Base-by-base conservation (phyloP, 2,329 filamentous ascomycete genomes). In the Talaromyces sp. region DNA sequence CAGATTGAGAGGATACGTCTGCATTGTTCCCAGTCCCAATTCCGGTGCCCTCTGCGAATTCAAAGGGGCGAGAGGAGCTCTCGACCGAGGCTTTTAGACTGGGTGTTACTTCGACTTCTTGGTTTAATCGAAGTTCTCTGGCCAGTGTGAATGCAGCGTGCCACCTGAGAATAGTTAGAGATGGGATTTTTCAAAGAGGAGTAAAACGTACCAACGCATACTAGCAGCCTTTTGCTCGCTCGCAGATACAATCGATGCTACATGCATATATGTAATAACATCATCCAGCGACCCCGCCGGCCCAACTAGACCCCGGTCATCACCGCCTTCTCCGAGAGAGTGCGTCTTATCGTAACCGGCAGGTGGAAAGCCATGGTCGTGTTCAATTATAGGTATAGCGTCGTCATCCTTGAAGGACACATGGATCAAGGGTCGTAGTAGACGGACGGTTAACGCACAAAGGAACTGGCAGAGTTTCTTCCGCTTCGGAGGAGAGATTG, bases 181-280 rank as follows among this genome's bases (percentile, higher is more conserved):
- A 11, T n/a, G n/a, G n/a, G 11, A 27, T 12, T 41, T n/a, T 21
- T 12, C 14, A 9, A 35, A 31, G 2, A 10, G 1, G 10, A 1
- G 35, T n/a, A 17, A 3, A 35, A 65, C 66, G 11, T 62, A 74
- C 92, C 92, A 97, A 64, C 92, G 82, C 68, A 96, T 81, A 69
- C 91, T 96, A n/a, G 92, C 92, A 12, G 91, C 91, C 73, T 96
- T 96, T 76, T 96, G 93, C 73, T 96, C 92, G 71, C 91, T 96
- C 10, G 92, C 91, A 10, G 92, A 96, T 2, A 96, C 90, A 11
- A 96, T 92, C 1, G 91, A 94, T 3, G 92, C 92, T 27, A 97
- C 80, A 72, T 97, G 92, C 64, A 96, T 92, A 71, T 96, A 97
- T 0, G 92, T 96, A 27, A 91, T 87, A 12, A 96, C 88, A 74